Evolutionary conservation across 495 filamentous ascomycete genomes (phyloP).

Genomic region (Achaetomiella virescens): DNA sequence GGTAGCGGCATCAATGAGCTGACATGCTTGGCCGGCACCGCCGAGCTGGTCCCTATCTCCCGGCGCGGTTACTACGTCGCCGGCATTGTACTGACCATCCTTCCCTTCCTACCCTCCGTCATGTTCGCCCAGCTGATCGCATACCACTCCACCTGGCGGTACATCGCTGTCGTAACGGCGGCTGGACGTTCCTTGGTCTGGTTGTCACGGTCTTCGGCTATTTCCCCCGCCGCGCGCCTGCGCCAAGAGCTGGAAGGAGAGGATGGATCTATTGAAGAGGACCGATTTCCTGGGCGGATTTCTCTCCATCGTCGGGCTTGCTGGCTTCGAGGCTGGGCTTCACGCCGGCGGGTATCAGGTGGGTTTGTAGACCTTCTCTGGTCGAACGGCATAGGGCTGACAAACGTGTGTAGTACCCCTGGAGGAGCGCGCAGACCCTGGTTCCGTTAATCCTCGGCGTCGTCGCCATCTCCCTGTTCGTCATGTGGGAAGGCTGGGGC

Average conservation of each 20-base stretch:
- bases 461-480: constrained; percentile 50
- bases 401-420: constrained; percentile 23
- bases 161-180: constrained; percentile 54
- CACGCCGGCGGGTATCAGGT: constrained; percentile 63
- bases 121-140: constrained; percentile 67
- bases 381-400: not conserved
- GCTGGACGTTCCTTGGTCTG: constrained; percentile 58
- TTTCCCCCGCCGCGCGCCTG: constrained; percentile 55
- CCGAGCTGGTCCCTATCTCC: constrained; percentile 61
- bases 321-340: constrained; percentile 59
- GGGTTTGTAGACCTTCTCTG: not conserved
- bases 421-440: constrained; percentile 35
- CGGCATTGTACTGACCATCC: constrained; percentile 58
- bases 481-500: constrained; percentile 56
- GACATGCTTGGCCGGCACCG: constrained; percentile 44
- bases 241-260: constrained; percentile 42
- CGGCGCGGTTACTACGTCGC: constrained; percentile 66
- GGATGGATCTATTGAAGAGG: constrained; percentile 46
- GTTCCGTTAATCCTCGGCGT: constrained; percentile 56
- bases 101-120: constrained; percentile 63
- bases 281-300: constrained; percentile 65
- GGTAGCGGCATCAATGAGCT: constrained; percentile 23
- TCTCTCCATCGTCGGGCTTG: constrained; percentile 57
- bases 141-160: constrained; percentile 54
- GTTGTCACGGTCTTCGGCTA: constrained; percentile 60